Conservation (phyloP, 2,329 filamentous ascomycete species). For the Hypomyces rosellus region DNA sequence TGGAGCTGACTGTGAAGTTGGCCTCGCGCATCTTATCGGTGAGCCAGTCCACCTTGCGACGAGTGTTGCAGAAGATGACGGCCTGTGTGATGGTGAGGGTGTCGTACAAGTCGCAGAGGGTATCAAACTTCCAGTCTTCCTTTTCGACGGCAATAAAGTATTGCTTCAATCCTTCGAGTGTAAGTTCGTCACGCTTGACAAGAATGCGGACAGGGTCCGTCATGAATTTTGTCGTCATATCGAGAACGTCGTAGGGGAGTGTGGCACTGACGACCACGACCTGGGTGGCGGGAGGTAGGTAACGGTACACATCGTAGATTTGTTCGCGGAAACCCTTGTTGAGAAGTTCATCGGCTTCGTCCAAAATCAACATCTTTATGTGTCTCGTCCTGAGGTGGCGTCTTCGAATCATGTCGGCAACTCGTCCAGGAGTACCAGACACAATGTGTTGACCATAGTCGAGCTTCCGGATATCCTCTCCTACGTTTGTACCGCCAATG, state of each 20-base stretch:
- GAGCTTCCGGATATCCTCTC: conserved; percentile 95
- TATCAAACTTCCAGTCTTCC: conserved; percentile 99
- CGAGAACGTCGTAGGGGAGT: conserved; percentile 92
- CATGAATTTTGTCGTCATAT: conserved; percentile 99
- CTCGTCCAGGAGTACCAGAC: conserved; percentile 92
- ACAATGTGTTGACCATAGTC: conserved; percentile 98
- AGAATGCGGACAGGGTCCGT: conserved; percentile 93
- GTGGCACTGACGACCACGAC: conserved; percentile 98
- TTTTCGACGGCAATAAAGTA: conserved; percentile 99
- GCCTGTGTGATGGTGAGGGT: conserved; percentile 97
- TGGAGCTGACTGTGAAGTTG: conserved; percentile 96
- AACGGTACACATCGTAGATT: conserved; percentile 98
- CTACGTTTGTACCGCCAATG: conserved; percentile 95
- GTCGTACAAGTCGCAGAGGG: conserved; percentile 96
- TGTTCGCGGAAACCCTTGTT: conserved; percentile 97
- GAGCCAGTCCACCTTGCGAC: conserved; percentile 98
- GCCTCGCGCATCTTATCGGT: conserved; percentile 99
- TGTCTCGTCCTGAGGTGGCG: conserved; percentile 52
- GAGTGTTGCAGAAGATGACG: conserved; percentile 99
- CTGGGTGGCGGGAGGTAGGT: conserved; percentile 91
- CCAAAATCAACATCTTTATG: conserved; percentile 59
- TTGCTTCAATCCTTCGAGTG: conserved; percentile 93
- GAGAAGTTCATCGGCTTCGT: conserved; percentile 60
- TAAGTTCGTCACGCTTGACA: conserved; percentile 98
- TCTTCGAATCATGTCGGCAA: conserved; percentile 60